Evolutionary conservation across 2,329 filamentous ascomycete species (phyloP).

Genomic region (Aspergillus novoparasiticus): DNA sequence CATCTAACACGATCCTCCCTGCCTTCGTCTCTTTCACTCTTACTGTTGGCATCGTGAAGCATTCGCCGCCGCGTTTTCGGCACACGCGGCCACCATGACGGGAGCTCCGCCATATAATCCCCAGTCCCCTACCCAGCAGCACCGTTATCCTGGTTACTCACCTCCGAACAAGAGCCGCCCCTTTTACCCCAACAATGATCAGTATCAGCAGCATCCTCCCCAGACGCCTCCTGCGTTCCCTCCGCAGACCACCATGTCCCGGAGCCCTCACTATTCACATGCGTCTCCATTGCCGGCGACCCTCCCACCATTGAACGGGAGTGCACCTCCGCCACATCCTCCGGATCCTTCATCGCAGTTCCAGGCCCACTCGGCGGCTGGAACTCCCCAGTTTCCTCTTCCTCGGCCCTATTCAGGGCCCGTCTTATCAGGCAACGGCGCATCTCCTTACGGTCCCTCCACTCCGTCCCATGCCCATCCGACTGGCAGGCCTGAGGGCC

Average conservation of each 20-base stretch:
- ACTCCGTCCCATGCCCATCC: conserved; percentile 47
- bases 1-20: conserved; percentile 14
- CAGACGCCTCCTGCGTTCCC: conserved; percentile 47
- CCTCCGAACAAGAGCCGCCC: conserved; percentile 45
- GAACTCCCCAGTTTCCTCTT: conserved; percentile 35
- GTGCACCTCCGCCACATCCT: conserved; percentile 33
- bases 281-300: conserved; percentile 43
- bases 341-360: conserved; percentile 40
- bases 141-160: conserved; percentile 45
- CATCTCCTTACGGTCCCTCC: conserved; percentile 40
- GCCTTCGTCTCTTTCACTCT: conserved; percentile 10
- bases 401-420: conserved; percentile 40
- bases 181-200: conserved; percentile 47
- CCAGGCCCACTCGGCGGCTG: conserved; percentile 34
- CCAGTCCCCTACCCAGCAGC: conserved; percentile 49
- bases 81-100: conserved; percentile 43
- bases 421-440: conserved; percentile 37
- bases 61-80: conserved; percentile 31
- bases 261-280: conserved; percentile 46
- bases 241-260: conserved; percentile 35
- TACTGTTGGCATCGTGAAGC: conserved; percentile 11
- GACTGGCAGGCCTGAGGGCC: conserved; percentile 36
- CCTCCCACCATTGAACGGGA: conserved; percentile 45
- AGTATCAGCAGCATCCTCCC: conserved; percentile 44
- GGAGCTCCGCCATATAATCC: conserved; percentile 48